Percentiles rank a stretch among this genome's conserved stretches.
phyloP scores from a whole-genome alignment of 2,329 filamentous ascomycete species.

The Diaporthe citriasiana region DNA sequence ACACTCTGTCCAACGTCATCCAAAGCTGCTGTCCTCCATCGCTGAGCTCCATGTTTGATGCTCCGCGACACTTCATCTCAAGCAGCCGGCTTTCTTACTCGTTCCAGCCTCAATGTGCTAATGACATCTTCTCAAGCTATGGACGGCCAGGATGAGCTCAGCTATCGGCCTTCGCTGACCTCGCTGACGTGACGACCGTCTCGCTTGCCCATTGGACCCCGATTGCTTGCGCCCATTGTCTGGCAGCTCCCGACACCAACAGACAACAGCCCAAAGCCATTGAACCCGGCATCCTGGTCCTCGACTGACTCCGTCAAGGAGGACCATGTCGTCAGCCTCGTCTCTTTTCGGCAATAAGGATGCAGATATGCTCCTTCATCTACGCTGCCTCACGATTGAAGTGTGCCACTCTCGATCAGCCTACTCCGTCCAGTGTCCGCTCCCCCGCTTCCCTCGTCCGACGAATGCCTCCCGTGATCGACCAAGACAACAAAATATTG shows the following conservation, averaged over 20 bases:
- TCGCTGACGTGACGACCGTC: neutral
- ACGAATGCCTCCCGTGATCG: no score
- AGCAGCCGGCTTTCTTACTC: neutral
- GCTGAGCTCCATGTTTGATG: no score
- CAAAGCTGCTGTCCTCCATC: no score
- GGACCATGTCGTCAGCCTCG: neutral
- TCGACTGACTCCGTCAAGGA: neutral
- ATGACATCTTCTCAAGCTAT: neutral
- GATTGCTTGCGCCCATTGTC: neutral
- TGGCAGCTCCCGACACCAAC: neutral
- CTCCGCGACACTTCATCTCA: neutral
- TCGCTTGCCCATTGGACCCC: no score
- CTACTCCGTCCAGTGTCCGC: neutral
- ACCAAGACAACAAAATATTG: no score
- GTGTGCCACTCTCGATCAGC: neutral
- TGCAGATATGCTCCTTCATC: no score
- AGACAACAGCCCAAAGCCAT: neutral
- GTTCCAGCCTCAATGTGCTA: no score
- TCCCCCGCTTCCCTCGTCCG: no score
- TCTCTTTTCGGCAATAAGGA: neutral
- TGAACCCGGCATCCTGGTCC: neutral
- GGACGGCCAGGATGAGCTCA: neutral
- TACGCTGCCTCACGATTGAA: neutral
- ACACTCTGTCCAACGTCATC: conserved; percentile 20
- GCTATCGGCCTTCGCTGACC: neutral